A percentile compares a stretch with the other conserved stretches of the same genome.
Evolutionary conservation across 495 filamentous ascomycete species (phyloP).

Genomic region (Penicillium lividum): DNA sequence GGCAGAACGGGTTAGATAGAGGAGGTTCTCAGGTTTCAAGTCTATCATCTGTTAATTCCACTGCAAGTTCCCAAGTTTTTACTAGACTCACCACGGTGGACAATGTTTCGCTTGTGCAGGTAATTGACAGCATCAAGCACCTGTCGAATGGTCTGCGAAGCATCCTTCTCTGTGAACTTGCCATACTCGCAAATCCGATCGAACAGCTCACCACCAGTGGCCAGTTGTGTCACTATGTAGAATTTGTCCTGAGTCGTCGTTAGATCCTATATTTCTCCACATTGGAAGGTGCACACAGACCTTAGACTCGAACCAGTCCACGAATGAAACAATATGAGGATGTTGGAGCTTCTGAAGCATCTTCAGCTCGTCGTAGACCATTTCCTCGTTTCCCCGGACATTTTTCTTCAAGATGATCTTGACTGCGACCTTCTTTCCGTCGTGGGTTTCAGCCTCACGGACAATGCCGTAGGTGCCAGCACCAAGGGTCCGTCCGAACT

Average conservation of each 20-base stretch:
- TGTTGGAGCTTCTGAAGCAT: slow-evolving; percentile 89
- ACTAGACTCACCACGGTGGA: slow-evolving; percentile 76
- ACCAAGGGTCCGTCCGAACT: slow-evolving; percentile 88
- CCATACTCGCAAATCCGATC: slow-evolving; percentile 98
- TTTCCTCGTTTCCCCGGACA: slow-evolving; percentile 94
- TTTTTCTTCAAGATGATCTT: slow-evolving; percentile 99
- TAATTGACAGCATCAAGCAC: slow-evolving; percentile 94
- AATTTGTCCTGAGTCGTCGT: slow-evolving; percentile 80
- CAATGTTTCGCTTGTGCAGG: slow-evolving; percentile 91
- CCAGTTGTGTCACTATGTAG: slow-evolving; percentile 98
- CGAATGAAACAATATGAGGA: slow-evolving; percentile 95
- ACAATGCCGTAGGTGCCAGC: slow-evolving; percentile 99
- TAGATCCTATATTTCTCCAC: slow-evolving; percentile 5
- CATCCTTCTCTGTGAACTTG: slow-evolving; percentile 99
- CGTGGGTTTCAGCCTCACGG: slow-evolving; percentile 78
- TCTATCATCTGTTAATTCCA: slow-evolving; percentile 55
- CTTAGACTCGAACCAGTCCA: slow-evolving; percentile 99
- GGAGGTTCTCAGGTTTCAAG: slow-evolving; percentile 96
- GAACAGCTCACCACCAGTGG: slow-evolving; percentile 95
- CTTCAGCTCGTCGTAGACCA: slow-evolving; percentile 97
- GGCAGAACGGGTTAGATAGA: slow-evolving; percentile 78
- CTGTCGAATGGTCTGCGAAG: slow-evolving; percentile 92
- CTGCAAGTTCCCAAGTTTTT: neutral
- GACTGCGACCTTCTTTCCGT: slow-evolving; percentile 85
- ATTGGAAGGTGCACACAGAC: slow-evolving; percentile 22